Evolutionary conservation across 2,329 filamentous ascomycete genomes (phyloP).

Genomic region (Trichoderma endophyticum): DNA sequence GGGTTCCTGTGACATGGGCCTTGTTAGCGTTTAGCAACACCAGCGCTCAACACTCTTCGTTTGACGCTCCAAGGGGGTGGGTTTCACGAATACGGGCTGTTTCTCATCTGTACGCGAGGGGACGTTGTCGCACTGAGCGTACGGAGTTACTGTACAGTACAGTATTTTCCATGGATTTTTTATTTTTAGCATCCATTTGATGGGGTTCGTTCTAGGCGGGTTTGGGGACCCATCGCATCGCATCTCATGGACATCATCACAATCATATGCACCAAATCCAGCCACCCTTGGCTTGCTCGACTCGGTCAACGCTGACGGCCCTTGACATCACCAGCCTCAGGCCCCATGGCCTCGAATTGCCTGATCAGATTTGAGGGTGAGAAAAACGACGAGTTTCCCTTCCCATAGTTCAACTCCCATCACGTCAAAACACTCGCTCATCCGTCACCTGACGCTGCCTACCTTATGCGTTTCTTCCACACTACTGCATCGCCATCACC

Average conservation of each 20-base stretch:
- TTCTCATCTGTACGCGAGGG: slow-evolving; percentile 2
- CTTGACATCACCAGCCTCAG: slow-evolving; percentile 3
- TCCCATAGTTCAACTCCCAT: not conserved
- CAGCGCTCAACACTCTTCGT: not conserved
- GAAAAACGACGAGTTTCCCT: not conserved
- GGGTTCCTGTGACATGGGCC: not conserved
- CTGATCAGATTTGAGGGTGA: not conserved
- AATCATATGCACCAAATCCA: slow-evolving; percentile 8
- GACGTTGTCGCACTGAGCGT: not conserved
- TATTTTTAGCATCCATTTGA: slow-evolving; percentile 5
- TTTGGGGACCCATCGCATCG: not conserved
- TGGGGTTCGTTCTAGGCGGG: not conserved
- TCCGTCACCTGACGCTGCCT: slow-evolving; percentile 5
- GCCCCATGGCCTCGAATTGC: not conserved
- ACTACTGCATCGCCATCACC: not conserved
- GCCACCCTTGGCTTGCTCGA: not conserved
- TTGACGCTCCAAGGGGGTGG: not conserved
- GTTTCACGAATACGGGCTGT: slow-evolving; percentile 15
- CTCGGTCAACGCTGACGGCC: not conserved
- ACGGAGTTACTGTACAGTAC: not conserved
- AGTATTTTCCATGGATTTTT: not conserved
- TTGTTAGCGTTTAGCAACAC: not conserved
- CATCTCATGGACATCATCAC: not conserved
- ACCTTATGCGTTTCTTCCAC: not conserved
- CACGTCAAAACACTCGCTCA: not conserved